Conservation (phyloP, 2,329 filamentous ascomycete genomes). For the Annulohypoxylon truncatum region DNA sequence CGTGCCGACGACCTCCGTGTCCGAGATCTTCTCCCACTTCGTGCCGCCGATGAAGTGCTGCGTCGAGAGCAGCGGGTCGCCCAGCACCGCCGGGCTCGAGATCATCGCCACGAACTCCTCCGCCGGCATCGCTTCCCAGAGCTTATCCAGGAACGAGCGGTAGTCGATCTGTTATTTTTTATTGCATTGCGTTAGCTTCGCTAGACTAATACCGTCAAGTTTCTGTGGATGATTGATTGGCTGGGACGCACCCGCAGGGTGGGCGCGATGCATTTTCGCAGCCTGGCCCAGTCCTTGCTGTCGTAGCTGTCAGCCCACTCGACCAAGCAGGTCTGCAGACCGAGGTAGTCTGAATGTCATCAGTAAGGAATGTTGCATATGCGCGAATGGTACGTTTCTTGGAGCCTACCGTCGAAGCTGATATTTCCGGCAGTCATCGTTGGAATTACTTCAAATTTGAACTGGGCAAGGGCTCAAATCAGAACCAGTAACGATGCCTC, state of each 20-base stretch:
- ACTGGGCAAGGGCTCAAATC: not conserved
- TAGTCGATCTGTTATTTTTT: slow-evolving; percentile 84
- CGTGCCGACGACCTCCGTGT: slow-evolving; percentile 69
- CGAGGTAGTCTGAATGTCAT: slow-evolving; percentile 47
- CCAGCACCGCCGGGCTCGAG: slow-evolving; percentile 66
- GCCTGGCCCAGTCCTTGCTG: slow-evolving; percentile 71
- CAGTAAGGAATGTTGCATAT: slow-evolving; percentile 4
- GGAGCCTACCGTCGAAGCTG: slow-evolving; percentile 43
- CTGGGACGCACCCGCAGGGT: slow-evolving; percentile 59
- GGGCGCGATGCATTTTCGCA: slow-evolving; percentile 71
- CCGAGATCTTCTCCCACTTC: slow-evolving; percentile 68
- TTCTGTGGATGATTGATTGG: no score
- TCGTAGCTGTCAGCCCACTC: slow-evolving; percentile 75
- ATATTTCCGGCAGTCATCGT: slow-evolving; percentile 42
- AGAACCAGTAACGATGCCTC: not conserved
- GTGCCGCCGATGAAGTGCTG: slow-evolving; percentile 73
- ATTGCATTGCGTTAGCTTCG: no score
- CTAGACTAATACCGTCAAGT: no score
- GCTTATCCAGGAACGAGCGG: slow-evolving; percentile 69
- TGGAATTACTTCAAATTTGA: not conserved
- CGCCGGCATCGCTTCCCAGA: slow-evolving; percentile 71
- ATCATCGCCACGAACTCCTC: slow-evolving; percentile 72
- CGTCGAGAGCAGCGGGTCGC: slow-evolving; percentile 70
- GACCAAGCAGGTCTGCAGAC: slow-evolving; percentile 51
- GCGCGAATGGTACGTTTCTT: not conserved